phyloP scores from a whole-genome alignment of 495 filamentous ascomycete species.

The Talaromyces stipitatus region DNA sequence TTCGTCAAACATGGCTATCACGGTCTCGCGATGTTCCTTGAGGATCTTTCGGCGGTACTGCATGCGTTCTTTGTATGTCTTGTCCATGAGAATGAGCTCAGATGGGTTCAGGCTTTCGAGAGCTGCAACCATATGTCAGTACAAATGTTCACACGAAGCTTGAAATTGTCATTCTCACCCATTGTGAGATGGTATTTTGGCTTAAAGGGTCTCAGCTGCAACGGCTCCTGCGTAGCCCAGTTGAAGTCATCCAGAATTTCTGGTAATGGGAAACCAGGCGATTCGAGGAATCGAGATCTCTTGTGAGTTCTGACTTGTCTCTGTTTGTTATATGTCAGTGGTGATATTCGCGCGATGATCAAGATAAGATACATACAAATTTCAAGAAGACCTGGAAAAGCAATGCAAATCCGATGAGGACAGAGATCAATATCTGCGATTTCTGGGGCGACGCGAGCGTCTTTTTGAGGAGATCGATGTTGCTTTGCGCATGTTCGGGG shows the following conservation, averaged over 20 bases:
- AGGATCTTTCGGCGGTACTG: slow-evolving; percentile 44
- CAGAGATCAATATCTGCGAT: neutral
- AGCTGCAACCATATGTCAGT: slow-evolving; percentile 19
- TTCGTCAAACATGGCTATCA: slow-evolving; percentile 34
- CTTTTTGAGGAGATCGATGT: neutral
- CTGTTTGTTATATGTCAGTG: neutral
- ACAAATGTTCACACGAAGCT: neutral
- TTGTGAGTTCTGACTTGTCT: neutral
- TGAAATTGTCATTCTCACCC: slow-evolving; percentile 37
- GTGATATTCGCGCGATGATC: neutral
- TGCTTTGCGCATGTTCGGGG: neutral
- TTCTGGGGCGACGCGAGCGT: neutral
- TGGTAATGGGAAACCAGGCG: slow-evolving; percentile 28
- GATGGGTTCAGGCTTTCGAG: slow-evolving; percentile 45
- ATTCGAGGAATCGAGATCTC: slow-evolving; percentile 6
- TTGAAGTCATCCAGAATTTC: slow-evolving; percentile 51
- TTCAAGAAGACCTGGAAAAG: neutral
- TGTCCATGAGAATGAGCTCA: slow-evolving; percentile 59
- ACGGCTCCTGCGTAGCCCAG: slow-evolving; percentile 50
- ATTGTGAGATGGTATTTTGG: slow-evolving; percentile 67
- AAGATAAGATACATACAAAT: neutral
- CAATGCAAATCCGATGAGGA: neutral
- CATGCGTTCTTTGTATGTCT: slow-evolving; percentile 53
- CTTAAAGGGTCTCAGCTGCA: slow-evolving; percentile 60
- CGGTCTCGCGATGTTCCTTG: slow-evolving; percentile 34